Percentiles rank a stretch among this genome's conserved stretches.
phyloP scores from a whole-genome alignment of 1,284 basidiomycete species.

The Amylostereum areolatum region DNA sequence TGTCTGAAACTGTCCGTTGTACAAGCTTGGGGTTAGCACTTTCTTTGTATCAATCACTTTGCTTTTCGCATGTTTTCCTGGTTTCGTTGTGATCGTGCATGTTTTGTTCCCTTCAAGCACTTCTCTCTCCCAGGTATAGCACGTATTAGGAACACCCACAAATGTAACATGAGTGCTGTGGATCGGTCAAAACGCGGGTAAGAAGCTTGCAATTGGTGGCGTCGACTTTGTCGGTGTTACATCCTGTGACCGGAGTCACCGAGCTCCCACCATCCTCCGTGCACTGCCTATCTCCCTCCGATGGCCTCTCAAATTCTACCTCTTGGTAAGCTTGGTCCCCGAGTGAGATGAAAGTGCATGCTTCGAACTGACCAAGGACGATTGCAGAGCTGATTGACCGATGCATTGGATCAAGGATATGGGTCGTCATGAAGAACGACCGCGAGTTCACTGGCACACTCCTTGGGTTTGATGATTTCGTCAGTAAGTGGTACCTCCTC shows the following conservation, averaged over 20 bases:
- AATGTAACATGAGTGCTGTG: too few relatives aligned
- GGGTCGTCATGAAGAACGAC: conserved; percentile 96
- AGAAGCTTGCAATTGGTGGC: too few relatives aligned
- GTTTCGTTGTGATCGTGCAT: too few relatives aligned
- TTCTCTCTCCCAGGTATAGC: too few relatives aligned
- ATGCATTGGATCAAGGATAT: conserved; percentile 91
- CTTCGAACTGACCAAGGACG: background rate
- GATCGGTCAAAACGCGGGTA: too few relatives aligned
- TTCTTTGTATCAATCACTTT: background rate
- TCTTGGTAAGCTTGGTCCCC: conserved; percentile 25
- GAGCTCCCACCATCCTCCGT: too few relatives aligned
- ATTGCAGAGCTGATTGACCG: conserved; percentile 83
- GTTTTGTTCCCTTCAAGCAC: conserved; percentile 1
- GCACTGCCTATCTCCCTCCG: too few relatives aligned
- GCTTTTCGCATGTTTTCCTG: conserved; percentile 2
- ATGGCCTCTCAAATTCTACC: conserved; percentile 70
- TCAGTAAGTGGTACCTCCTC: conserved; percentile 71
- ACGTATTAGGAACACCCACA: too few relatives aligned
- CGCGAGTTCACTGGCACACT: conserved; percentile 95
- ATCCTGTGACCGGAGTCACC: too few relatives aligned
- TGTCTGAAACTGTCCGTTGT: too few relatives aligned
- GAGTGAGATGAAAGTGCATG: background rate
- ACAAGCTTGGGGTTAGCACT: background rate
- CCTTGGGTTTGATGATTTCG: conserved; percentile 97
- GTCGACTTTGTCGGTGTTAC: too few relatives aligned